Evolutionary conservation across 2,329 filamentous ascomycete species (phyloP), one percentile per base, ranked within the genome.

Genomic region (Fusarium lateritium): DNA sequence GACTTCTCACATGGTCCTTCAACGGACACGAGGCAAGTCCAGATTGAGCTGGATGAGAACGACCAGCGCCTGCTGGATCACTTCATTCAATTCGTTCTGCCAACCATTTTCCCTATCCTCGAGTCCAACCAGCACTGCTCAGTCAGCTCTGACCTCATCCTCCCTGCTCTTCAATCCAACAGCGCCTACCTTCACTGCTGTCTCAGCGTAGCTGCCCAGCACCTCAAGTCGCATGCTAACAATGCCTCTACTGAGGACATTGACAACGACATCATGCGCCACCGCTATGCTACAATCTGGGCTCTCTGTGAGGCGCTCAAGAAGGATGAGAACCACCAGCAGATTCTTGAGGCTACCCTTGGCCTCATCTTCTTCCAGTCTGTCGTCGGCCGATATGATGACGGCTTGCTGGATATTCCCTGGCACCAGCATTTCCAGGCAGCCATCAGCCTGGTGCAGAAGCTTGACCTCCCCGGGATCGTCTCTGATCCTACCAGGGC

Each of bases 361-460:
- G 94, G 93, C 52, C 94, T 98, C 88, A 97, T 98, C 78, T 96
- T 97, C 83, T 97, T 98, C 83, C 94, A 97, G 78, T 96, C 92
- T 82, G 91, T 93, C 26, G 95, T 98, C 69, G 95, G 95, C 55
- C 89, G 93, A 74, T 90, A 92, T 36, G 92, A 96, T 73, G 94
- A 98, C 77, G 88, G 88, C 46, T 88, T 98, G 24, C 92, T 93
- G 17, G 94, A 98, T 77, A 97, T 98, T 73, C 91, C 94, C 22
- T 99, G 96, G 96, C 93, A 95, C 82, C 93, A 97, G 78, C 96
- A 99, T 83, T 98, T 98, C 83, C 92, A 97, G 79, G 94, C 94
- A 5, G 95, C 92, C 21, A 91, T 92, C 72, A 94, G 90, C 73
- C 86, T 98, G 54, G 92, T 97, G 24, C 89, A 92, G 78, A 94